Percentiles rank a stretch among this genome's conserved stretches.
Evolutionary conservation across 1,284 basidiomycete genomes (phyloP).

Genomic region (Xerocomus amazonicus): DNA sequence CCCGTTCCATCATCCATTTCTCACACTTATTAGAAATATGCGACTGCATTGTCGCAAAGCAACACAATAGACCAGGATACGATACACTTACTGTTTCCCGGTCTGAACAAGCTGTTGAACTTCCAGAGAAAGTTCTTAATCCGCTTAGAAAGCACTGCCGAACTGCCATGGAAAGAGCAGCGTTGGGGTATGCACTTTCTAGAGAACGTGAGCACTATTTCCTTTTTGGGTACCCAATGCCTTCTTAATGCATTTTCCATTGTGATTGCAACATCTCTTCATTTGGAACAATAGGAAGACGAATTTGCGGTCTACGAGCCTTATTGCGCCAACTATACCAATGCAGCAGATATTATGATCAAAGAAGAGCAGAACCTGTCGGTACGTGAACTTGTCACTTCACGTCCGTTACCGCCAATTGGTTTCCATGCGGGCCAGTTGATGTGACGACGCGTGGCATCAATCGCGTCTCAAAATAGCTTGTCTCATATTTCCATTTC

Average conservation of each 20-base stretch:
- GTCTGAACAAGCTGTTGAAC: constrained; percentile 92
- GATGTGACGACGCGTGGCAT: constrained; percentile 43
- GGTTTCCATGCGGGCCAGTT: constrained; percentile 23
- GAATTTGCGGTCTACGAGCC: constrained; percentile 95
- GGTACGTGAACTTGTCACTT: constrained; percentile 49
- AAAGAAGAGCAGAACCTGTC: constrained; percentile 80
- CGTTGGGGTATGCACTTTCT: constrained; percentile 86
- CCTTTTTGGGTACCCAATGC: constrained; percentile 29
- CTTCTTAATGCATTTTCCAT: constrained; percentile 36
- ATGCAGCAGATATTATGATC: constrained; percentile 82
- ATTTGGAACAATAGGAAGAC: constrained; percentile 74
- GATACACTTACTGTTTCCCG: constrained; percentile 93
- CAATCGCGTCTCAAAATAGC: constrained; percentile 20
- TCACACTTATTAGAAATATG: constrained; percentile 62
- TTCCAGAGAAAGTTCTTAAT: constrained; percentile 97
- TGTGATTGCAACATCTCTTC: constrained; percentile 26
- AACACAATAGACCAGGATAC: constrained; percentile 92
- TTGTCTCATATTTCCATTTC: constrained; percentile 15
- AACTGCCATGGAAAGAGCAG: constrained; percentile 82
- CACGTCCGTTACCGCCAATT: constrained; percentile 7
- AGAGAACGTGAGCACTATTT: constrained; percentile 60
- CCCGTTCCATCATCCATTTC: constrained; percentile 5
- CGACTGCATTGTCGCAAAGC: constrained; percentile 73
- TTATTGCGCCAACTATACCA: constrained; percentile 95
- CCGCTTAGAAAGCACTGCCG: constrained; percentile 83